Base-by-base conservation (phyloP, 345 rosid genomes). In the Acer negundo region DNA sequence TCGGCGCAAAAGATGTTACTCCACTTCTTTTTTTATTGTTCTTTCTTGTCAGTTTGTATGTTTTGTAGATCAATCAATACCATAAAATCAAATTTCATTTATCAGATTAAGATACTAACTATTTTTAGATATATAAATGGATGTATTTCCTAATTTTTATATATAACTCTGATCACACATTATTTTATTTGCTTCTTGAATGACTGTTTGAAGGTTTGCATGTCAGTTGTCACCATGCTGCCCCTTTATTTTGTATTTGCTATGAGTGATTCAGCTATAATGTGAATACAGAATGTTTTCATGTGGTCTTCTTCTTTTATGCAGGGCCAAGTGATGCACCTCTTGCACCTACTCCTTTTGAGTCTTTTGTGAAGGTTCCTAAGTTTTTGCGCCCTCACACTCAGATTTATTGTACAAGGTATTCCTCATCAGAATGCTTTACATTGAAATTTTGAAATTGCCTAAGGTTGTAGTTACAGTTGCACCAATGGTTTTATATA, bases 321-420 rank as follows among this genome's bases (percentile, higher is more conserved):
- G 28, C 72, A 94, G 98, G 98, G 73, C 99, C 97, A 17, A 90
- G 83, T 28, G 99, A 96, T 77, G 90, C 93, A 49, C 99, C 99
- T 74, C 94, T 96, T 79, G 98, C 92, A 66, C 94, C 98, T 79
- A 86, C 90, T 47, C 90, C 93, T 79, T 92, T 96, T 28, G 98
- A 91, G 83, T 91, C 98, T 80, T 96, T 96, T 86, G 88, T 93
- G 77, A 94, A 94, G 90, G 99, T 96, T 85, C 97, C 99, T 49
- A 93, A 88, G 76, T 95, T 91, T 78, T 82, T 96, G 42, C 93
- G 98, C 19, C 99, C 97, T 23, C 97, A 91, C 81, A 92, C 97
- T 69, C 98, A 94, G 79, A 90, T 95, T 76, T 95, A 90, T 79
- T 95, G 99, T 84, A 94, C 95, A 67, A 96, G 98, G 99, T 95